Evolutionary conservation across 768 basidiomycete species (phyloP), one percentile per base, ranked within the genome.

Genomic region (Hortiboletus campestris): DNA sequence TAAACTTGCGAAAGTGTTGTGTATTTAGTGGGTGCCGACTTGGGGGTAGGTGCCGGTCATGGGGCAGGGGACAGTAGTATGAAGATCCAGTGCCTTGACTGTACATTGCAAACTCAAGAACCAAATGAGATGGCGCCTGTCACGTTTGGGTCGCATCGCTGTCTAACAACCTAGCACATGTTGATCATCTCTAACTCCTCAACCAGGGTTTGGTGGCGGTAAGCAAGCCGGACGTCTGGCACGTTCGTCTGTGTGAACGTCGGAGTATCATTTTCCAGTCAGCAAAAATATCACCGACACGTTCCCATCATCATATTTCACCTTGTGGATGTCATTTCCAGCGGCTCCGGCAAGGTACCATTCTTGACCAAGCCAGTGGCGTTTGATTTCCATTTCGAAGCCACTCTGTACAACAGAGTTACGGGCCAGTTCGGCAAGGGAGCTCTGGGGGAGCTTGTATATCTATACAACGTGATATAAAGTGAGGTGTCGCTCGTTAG

Each of bases 321-420:
- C 94, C 84, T 97, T 98, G 71, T 97, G 79, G 55, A 98, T 98
- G 64, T 96, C 92, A 69, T 99, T 99, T 4, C 97, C 97, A 7
- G 85, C 85, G 1, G 91, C 86, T 19, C 97, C 97, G 4, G 93
- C 89, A 9, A 94, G 79, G 72, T 94, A 98, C 93, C 94, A 99
- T 52, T 88, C 76, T 60, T 89, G 83, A 1, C 97, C 97, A 3
- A 99, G 78, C 94, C 94, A 95, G 69, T 91, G 94, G 11, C 91
- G 86, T 75, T 98, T 98, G 65, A 98, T 71, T 69, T 96, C 89
- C 94, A 98, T 98, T 74, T 99, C 97, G 69, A 98, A 98, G 1
- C 97, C 97, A 64, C 91, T 94, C 69, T 98, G 97, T 44, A 89
- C 78, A 32, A 98, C 97, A 0, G 94, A 96, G 75, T 99, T 99